Percentiles rank a stretch among this genome's conserved stretches.
Evolutionary conservation across 73 alveolate species (phyloP).

Genomic region (Paramecium octaurelia): DNA sequence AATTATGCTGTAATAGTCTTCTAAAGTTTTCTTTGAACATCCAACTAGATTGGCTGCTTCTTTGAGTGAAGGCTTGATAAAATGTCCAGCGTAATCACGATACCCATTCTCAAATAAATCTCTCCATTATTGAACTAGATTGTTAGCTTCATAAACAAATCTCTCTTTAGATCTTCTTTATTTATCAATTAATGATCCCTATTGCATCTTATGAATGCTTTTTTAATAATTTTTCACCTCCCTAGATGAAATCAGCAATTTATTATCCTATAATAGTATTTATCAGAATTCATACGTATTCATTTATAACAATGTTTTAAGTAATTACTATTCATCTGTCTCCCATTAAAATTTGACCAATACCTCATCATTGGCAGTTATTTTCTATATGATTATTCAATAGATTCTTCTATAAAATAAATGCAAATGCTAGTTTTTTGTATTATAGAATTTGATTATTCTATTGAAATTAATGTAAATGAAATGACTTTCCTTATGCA

Average conservation of each 20-base stretch:
- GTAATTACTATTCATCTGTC: neutral
- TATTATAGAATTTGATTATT: too few relatives aligned
- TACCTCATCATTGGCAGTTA: too few relatives aligned
- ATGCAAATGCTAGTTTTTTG: too few relatives aligned
- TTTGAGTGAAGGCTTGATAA: neutral
- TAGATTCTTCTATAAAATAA: too few relatives aligned
- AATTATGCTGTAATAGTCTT: neutral
- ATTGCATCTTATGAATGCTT: neutral
- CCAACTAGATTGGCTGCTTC: conserved; percentile 9
- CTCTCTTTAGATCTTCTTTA: conserved; percentile 6
- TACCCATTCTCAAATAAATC: conserved; percentile 37
- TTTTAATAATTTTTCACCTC: neutral
- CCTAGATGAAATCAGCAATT: neutral
- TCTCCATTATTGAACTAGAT: conserved; percentile 15
- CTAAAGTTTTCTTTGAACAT: conserved; percentile 24
- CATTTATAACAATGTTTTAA: neutral
- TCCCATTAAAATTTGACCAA: neutral
- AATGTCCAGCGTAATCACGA: neutral
- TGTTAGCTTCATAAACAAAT: neutral
- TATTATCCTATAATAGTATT: neutral
- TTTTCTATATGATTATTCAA: too few relatives aligned
- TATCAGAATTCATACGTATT: neutral
- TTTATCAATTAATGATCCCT: neutral
- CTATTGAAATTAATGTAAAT: too few relatives aligned
- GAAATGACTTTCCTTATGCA: too few relatives aligned